Evolutionary conservation across 2,329 filamentous ascomycete species (phyloP).

Genomic region (Botrytis cinerea): DNA sequence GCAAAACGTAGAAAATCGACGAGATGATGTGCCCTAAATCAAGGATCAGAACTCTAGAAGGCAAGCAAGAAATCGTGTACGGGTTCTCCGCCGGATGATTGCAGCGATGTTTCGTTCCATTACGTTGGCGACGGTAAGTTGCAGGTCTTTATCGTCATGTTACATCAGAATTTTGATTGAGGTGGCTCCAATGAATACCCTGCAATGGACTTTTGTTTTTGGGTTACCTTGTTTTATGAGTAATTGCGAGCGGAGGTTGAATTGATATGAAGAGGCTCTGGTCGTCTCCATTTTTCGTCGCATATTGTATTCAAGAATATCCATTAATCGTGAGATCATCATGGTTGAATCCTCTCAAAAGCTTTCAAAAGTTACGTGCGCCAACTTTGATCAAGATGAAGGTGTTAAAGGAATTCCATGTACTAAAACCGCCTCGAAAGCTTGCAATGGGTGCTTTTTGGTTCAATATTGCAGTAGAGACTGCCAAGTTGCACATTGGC

Average conservation of each 20-base stretch:
- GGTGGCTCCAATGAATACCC: conserved; percentile 16
- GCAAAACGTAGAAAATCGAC: not conserved
- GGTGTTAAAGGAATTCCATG: not conserved
- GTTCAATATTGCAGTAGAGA: conserved; percentile 42
- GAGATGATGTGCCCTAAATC: not conserved
- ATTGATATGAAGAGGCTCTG: no score
- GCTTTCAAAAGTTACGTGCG: not conserved
- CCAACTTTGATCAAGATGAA: not conserved
- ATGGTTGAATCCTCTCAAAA: not conserved
- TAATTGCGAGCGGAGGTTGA: not conserved
- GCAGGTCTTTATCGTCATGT: not conserved
- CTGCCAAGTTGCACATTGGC: conserved; percentile 25
- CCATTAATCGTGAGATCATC: not conserved
- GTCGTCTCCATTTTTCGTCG: not conserved
- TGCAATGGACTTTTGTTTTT: not conserved
- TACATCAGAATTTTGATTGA: not conserved
- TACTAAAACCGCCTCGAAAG: not conserved
- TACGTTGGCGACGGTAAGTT: not conserved
- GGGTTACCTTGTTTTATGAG: not conserved
- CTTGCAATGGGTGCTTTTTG: conserved; percentile 17
- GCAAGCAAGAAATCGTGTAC: not conserved
- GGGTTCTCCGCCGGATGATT: not conserved
- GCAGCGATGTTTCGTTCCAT: not conserved
- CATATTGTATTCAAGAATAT: not conserved
- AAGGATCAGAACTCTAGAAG: not conserved